Conservation (phyloP, 1,284 basidiomycete species). For the Marasmius fiardii region DNA sequence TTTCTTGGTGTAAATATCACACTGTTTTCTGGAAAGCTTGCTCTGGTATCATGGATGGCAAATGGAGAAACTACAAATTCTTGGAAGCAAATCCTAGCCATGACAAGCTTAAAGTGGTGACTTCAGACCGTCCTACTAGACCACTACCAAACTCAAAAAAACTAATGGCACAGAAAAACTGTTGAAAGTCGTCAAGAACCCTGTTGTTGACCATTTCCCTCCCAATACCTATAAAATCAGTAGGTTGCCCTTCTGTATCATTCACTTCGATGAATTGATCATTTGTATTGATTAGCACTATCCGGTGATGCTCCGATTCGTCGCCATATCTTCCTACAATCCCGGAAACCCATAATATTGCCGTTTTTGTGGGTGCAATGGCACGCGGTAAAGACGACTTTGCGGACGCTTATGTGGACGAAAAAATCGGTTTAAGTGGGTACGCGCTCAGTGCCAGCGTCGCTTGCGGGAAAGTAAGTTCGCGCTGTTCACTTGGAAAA, state of each 20-base stretch:
- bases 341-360: conserved; percentile 86
- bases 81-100: too few species aligned
- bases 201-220: conserved; percentile 93
- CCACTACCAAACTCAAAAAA: conserved; percentile 49
- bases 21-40: too few species aligned
- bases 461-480: conserved; percentile 89
- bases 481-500: conserved; percentile 3
- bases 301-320: conserved; percentile 90
- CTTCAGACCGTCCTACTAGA: conserved; percentile 36
- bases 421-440: conserved; percentile 96
- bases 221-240: conserved; percentile 95
- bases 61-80: too few species aligned
- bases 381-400: conserved; percentile 95
- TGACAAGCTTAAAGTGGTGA: too few species aligned
- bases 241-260: conserved; percentile 38
- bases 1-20: too few species aligned
- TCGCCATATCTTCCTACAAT: conserved; percentile 81
- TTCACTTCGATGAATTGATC: conserved; percentile 4
- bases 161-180: conserved; percentile 93
- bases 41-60: too few species aligned
- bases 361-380: conserved; percentile 98
- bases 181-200: conserved; percentile 98
- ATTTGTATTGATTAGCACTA: conserved; percentile 54
- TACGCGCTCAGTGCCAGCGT: conserved; percentile 94
- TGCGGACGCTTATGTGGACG: conserved; percentile 94